phyloP scores from a whole-genome alignment of 345 rosid genomes.

The Populus euphratica region DNA sequence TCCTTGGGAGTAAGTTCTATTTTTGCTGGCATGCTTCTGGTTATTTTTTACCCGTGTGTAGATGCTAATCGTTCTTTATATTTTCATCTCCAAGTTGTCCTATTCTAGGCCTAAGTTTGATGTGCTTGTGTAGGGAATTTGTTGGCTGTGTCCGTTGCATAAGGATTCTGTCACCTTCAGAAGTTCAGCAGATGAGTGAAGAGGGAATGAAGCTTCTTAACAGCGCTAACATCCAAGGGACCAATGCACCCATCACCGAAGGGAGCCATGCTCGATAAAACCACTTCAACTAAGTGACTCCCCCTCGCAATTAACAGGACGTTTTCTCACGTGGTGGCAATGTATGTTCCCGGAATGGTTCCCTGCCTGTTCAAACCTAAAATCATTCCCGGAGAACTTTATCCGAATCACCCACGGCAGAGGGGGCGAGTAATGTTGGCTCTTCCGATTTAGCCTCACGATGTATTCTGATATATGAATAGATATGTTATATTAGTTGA shows the following conservation, averaged over 20 bases:
- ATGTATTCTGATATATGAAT: neutral
- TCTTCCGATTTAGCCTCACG: neutral
- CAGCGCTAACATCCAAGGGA: slow-evolving; percentile 53
- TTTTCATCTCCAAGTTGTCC: neutral
- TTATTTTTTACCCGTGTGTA: neutral
- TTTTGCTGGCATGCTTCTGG: neutral
- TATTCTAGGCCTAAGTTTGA: neutral
- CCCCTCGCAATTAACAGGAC: neutral
- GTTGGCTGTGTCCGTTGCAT: slow-evolving; percentile 98
- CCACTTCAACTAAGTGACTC: neutral
- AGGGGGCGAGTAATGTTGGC: neutral
- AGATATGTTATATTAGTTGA: neutral
- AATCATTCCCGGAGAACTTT: neutral
- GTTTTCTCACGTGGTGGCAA: neutral
- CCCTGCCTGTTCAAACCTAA: neutral
- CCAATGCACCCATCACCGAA: slow-evolving; percentile 32
- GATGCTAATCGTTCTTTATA: neutral
- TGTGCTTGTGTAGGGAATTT: slow-evolving; percentile 56
- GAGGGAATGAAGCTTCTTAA: slow-evolving; percentile 96
- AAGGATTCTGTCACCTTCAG: slow-evolving; percentile 88
- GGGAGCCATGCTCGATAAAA: slow-evolving; percentile 16
- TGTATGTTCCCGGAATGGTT: neutral
- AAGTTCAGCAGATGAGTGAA: slow-evolving; percentile 98
- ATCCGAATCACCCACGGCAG: neutral
- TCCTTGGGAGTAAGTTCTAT: slow-evolving; percentile 92